A percentile compares a stretch with the other conserved stretches of the same genome.
These are phyloP conservation scores for Berkeleyomyces basicola DNA, from an alignment of 2,329 filamentous ascomycete species.

Conservation along the genomic window DNA sequence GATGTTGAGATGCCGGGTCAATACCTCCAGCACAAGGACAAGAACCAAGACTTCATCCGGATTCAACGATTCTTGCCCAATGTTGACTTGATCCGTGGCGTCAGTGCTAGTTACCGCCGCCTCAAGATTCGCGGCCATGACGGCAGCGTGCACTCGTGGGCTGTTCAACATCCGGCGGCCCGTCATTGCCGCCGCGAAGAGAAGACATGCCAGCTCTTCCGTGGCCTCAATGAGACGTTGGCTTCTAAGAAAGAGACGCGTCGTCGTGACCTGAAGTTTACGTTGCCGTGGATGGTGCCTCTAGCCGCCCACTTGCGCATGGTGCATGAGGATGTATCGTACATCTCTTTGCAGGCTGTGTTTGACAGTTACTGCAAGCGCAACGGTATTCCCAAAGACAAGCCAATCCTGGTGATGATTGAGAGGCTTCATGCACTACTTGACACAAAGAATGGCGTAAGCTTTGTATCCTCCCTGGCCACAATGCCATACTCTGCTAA, in stretches of 20 bases:
- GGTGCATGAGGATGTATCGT: conserved; percentile 88
- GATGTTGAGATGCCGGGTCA: conserved; percentile 96
- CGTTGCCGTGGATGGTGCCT: conserved; percentile 87
- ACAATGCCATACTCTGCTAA: not conserved
- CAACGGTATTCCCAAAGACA: conserved; percentile 78
- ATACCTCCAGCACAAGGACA: conserved; percentile 93
- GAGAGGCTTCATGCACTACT: conserved; percentile 71
- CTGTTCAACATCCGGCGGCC: conserved; percentile 87
- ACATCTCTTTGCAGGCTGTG: conserved; percentile 83
- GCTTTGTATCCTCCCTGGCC: conserved; percentile 15
- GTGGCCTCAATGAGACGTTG: conserved; percentile 88
- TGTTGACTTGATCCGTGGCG: conserved; percentile 79
- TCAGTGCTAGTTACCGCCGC: conserved; percentile 79
- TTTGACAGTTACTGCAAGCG: conserved; percentile 93
- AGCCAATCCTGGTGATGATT: conserved; percentile 87
- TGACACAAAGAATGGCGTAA: conserved; percentile 47
- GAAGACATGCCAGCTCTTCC: conserved; percentile 86
- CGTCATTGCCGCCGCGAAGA: conserved; percentile 88
- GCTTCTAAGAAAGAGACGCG: conserved; percentile 88
- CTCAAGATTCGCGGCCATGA: conserved; percentile 95
- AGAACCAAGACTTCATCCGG: conserved; percentile 95
- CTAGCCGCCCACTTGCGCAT: conserved; percentile 87
- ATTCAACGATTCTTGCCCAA: conserved; percentile 94
- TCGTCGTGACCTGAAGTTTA: conserved; percentile 87
- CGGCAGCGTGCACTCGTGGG: conserved; percentile 90